phyloP scores from a whole-genome alignment of 2,329 filamentous ascomycete genomes.

The Hypoxylon sp. region DNA sequence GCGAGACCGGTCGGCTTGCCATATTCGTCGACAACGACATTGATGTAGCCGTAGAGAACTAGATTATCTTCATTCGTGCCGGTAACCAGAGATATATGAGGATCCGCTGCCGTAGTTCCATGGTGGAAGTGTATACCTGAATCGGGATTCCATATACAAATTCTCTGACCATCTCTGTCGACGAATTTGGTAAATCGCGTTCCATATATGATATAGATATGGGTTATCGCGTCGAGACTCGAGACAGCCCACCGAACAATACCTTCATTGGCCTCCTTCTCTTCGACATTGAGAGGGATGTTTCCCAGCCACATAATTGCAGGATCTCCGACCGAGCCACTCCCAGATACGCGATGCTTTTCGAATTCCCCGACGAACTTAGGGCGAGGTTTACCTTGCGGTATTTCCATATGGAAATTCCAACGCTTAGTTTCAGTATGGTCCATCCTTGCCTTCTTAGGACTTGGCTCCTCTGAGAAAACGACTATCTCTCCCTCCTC shows the following conservation, averaged over 20 bases:
- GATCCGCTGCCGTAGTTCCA: not conserved
- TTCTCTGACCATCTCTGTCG: slow-evolving; percentile 36
- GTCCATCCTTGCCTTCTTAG: slow-evolving; percentile 12
- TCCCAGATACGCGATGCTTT: slow-evolving; percentile 15
- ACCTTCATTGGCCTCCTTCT: slow-evolving; percentile 14
- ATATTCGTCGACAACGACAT: slow-evolving; percentile 23
- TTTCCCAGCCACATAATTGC: slow-evolving; percentile 29
- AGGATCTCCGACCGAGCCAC: slow-evolving; percentile 29
- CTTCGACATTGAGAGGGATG: slow-evolving; percentile 11
- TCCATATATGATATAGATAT: slow-evolving; percentile 37
- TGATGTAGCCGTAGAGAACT: slow-evolving; percentile 32
- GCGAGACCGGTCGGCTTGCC: slow-evolving; percentile 27
- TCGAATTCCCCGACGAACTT: slow-evolving; percentile 20
- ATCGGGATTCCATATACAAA: slow-evolving; percentile 31
- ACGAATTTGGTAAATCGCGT: slow-evolving; percentile 26
- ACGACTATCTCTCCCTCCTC: slow-evolving; percentile 3
- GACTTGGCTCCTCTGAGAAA: not conserved
- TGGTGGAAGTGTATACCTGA: slow-evolving; percentile 23
- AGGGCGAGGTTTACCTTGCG: slow-evolving; percentile 27
- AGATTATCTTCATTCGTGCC: slow-evolving; percentile 30
- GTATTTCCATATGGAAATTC: slow-evolving; percentile 33
- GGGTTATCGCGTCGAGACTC: slow-evolving; percentile 22
- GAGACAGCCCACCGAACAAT: slow-evolving; percentile 14
- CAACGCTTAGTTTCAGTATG: not conserved
- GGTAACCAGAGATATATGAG: slow-evolving; percentile 33